These are phyloP conservation scores for Avicennia marina DNA, from an alignment of 257 asterid genomes.

Conservation along the genomic window DNA sequence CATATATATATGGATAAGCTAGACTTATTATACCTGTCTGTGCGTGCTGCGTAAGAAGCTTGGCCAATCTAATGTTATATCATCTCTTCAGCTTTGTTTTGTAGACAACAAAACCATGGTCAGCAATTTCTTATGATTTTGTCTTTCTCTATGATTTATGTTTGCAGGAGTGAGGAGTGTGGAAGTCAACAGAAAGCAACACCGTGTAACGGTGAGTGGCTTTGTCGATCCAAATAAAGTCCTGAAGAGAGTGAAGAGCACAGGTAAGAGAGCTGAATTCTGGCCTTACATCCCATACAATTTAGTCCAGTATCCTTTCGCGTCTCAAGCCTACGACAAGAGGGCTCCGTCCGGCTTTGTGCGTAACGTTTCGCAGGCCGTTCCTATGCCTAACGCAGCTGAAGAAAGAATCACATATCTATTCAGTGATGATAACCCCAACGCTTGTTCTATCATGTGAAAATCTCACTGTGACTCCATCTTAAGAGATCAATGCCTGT, in stretches of 20 bases:
- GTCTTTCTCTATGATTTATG: not conserved
- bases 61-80: no score
- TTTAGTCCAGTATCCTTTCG: slow-evolving; percentile 62
- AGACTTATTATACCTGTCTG: no score
- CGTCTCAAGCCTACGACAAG: slow-evolving; percentile 61
- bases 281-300: slow-evolving; percentile 89
- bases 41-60: no score
- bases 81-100: no score
- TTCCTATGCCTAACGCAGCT: slow-evolving; percentile 39
- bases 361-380: slow-evolving; percentile 40
- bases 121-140: not conserved
- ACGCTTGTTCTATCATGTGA: slow-evolving; percentile 30
- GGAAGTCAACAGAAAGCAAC: slow-evolving; percentile 65
- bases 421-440: slow-evolving; percentile 84
- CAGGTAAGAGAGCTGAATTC: slow-evolving; percentile 79
- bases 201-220: slow-evolving; percentile 68
- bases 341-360: slow-evolving; percentile 84
- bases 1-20: no score
- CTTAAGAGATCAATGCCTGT: no score
- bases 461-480: no score
- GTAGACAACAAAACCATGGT: not conserved
- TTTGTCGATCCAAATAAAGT: slow-evolving; percentile 64
- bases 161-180: slow-evolving; percentile 59
- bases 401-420: slow-evolving; percentile 55
- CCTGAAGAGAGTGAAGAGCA: slow-evolving; percentile 56